These are phyloP conservation scores for Fusarium sterilihyphosum DNA, from an alignment of 2,329 filamentous ascomycete genomes.

Conservation along the genomic window DNA sequence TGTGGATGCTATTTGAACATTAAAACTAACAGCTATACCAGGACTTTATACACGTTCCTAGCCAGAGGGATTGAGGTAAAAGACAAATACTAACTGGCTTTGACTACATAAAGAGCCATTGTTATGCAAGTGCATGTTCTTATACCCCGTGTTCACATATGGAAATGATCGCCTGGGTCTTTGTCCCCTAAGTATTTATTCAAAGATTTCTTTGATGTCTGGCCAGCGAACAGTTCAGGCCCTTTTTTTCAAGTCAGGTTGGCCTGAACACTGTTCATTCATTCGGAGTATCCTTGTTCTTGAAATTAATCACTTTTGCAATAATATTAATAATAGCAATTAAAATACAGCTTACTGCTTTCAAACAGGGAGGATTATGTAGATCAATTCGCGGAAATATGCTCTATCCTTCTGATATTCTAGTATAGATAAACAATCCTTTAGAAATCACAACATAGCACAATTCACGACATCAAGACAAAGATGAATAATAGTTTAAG, in stretches of 20 bases:
- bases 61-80: fast-evolving
- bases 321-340: too few relatives aligned
- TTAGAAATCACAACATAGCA: fast-evolving
- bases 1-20: neutral
- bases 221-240: fast-evolving
- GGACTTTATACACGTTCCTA: fast-evolving
- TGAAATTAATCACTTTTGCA: too few relatives aligned
- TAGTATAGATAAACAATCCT: fast-evolving
- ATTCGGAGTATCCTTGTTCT: fast-evolving
- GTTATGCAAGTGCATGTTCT: neutral
- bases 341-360: too few relatives aligned
- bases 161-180: fast-evolving
- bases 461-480: fast-evolving
- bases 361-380: too few relatives aligned
- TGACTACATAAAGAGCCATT: fast-evolving
- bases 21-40: fast-evolving
- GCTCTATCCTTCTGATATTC: neutral
- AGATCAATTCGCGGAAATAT: too few relatives aligned
- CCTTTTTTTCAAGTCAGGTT: fast-evolving
- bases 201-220: fast-evolving
- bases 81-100: fast-evolving
- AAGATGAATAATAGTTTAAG: neutral
- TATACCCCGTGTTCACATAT: neutral
- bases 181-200: fast-evolving
- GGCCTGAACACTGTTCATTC: fast-evolving